Conservation (phyloP, 1,139 yeast genomes). For the Schwanniomyces etchellsii region DNA sequence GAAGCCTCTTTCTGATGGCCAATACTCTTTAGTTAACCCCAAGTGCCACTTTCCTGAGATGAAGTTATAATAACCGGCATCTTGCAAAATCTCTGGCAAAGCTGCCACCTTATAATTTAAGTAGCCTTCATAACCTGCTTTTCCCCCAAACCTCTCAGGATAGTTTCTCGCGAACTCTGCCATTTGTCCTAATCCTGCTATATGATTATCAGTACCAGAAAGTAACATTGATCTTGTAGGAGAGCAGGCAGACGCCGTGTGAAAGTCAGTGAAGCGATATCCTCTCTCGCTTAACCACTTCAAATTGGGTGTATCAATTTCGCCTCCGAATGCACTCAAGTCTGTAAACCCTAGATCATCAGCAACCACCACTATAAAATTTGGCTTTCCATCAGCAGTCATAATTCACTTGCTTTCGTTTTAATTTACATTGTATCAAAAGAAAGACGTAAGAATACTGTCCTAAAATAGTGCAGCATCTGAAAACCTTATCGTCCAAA, state of each 20-base stretch:
- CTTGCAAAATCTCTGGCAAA: conserved; percentile 46
- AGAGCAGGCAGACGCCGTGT: conserved; percentile 61
- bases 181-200: conserved; percentile 61
- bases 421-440: no score
- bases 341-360: conserved; percentile 62
- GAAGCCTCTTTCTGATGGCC: conserved; percentile 50
- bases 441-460: no score
- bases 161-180: conserved; percentile 37
- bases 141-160: conserved; percentile 35
- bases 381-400: conserved; percentile 23
- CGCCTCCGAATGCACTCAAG: conserved; percentile 52
- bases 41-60: conserved; percentile 58
- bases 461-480: no score
- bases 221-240: conserved; percentile 60
- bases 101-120: conserved; percentile 49
- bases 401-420: no score
- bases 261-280: conserved; percentile 44
- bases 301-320: conserved; percentile 52
- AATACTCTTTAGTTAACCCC: conserved; percentile 42
- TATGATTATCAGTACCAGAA: conserved; percentile 57
- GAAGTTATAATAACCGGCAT: conserved; percentile 38
- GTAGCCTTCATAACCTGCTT: conserved; percentile 56
- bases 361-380: conserved; percentile 53
- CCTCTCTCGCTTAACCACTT: conserved; percentile 19
- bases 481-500: no score